Conservation (phyloP, 2,329 filamentous ascomycete species). For the Nothopassalora personata region DNA sequence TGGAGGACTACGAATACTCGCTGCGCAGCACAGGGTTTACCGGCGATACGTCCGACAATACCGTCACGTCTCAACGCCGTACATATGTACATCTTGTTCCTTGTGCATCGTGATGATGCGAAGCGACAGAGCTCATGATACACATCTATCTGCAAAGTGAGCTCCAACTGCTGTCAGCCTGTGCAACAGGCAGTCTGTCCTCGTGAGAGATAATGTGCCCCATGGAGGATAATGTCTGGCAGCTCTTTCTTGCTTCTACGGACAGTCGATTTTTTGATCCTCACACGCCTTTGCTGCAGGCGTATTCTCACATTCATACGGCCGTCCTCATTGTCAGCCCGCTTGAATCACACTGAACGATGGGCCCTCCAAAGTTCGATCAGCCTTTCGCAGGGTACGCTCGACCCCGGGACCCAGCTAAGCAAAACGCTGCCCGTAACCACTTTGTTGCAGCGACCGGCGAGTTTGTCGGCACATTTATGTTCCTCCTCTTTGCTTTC, state of each 20-base stretch:
- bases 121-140: not conserved
- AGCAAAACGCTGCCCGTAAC: not conserved
- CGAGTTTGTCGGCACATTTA: slow-evolving; percentile 9
- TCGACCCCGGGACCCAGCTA: slow-evolving; percentile 4
- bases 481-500: slow-evolving; percentile 9
- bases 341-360: not conserved
- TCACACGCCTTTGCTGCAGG: not conserved
- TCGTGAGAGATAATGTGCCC: not conserved
- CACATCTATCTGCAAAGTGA: not conserved
- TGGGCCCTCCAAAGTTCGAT: not conserved
- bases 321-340: no score
- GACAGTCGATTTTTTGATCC: not conserved
- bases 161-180: not conserved
- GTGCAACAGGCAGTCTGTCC: not conserved
- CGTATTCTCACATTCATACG: not conserved
- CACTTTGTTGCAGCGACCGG: slow-evolving; percentile 7
- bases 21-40: not conserved
- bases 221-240: not conserved
- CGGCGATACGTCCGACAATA: not conserved
- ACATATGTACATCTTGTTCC: not conserved
- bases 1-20: not conserved
- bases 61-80: not conserved
- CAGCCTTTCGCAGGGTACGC: slow-evolving; percentile 5
- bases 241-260: not conserved
- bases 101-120: not conserved